These are phyloP conservation scores for Candida michaelii DNA, from an alignment of 805 yeast genomes.

Conservation along the genomic window DNA sequence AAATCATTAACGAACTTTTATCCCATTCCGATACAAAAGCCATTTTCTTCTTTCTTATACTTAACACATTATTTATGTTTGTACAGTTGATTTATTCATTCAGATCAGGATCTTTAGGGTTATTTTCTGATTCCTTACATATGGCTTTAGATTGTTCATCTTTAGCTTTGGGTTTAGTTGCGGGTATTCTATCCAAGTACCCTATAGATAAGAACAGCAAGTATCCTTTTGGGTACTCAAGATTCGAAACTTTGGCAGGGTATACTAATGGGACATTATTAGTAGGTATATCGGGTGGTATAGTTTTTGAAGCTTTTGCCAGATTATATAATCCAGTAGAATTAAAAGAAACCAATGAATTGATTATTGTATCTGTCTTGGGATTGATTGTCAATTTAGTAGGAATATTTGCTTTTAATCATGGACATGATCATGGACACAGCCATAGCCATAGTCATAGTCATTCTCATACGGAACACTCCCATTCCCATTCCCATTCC, in stretches of 20 bases:
- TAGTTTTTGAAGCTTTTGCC: conserved; percentile 81
- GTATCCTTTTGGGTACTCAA: conserved; percentile 82
- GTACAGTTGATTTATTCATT: conserved; percentile 90
- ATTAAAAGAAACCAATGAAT: conserved; percentile 77
- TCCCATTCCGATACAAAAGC: conserved; percentile 69
- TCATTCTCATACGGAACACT: conserved; percentile 38
- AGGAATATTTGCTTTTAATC: conserved; percentile 93
- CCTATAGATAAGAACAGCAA: conserved; percentile 53
- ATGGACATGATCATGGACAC: conserved; percentile 59
- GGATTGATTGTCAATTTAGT: conserved; percentile 88
- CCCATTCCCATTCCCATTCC: neutral
- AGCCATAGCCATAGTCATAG: conserved; percentile 44
- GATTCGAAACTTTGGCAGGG: conserved; percentile 91
- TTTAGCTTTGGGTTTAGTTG: conserved; percentile 81
- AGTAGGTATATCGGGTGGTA: conserved; percentile 86
- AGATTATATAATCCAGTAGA: conserved; percentile 76
- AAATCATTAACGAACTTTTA: conserved; percentile 25
- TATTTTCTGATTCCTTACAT: conserved; percentile 89
- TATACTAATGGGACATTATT: conserved; percentile 90
- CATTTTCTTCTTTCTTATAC: conserved; percentile 79
- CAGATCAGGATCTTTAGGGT: conserved; percentile 87
- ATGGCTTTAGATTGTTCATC: conserved; percentile 97
- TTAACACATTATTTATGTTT: conserved; percentile 92
- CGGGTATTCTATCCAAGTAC: conserved; percentile 56
- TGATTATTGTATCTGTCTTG: conserved; percentile 76